A percentile compares a stretch with the other conserved stretches of the same genome.
Evolutionary conservation across 352 stramenopile species (phyloP).

Genomic region (Globisporangium apiculatum): DNA sequence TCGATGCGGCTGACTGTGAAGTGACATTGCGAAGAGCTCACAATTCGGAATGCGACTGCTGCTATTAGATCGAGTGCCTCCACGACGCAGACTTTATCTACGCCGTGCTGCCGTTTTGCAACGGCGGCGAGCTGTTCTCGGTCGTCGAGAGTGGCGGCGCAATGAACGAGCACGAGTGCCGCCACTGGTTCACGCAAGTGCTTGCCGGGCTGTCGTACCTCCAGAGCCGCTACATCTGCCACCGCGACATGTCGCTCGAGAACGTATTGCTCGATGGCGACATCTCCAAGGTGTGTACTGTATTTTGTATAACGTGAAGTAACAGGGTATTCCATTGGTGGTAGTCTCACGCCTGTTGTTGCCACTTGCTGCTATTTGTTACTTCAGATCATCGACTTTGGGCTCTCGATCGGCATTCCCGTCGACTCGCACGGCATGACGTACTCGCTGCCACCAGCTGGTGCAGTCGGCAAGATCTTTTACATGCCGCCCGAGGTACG

Average conservation of each 20-base stretch:
- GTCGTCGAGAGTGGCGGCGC: conserved; percentile 75
- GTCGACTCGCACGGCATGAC: conserved; percentile 82
- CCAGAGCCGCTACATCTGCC: conserved; percentile 80
- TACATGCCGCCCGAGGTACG: conserved; percentile 85
- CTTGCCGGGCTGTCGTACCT: conserved; percentile 72
- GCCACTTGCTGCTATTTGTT: neutral
- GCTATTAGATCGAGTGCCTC: conserved; percentile 62
- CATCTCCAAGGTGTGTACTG: conserved; percentile 63
- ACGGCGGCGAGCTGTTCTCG: conserved; percentile 77
- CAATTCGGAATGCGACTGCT: no score
- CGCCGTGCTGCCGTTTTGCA: conserved; percentile 79
- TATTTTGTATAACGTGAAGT: neutral
- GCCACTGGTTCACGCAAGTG: conserved; percentile 83
- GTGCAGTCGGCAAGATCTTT: conserved; percentile 85
- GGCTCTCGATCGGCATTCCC: conserved; percentile 76
- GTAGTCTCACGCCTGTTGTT: no score
- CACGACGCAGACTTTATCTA: conserved; percentile 84
- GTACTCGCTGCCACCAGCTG: conserved; percentile 72
- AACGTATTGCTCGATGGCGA: conserved; percentile 81
- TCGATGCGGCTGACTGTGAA: no score
- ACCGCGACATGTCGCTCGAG: conserved; percentile 85
- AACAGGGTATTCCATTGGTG: no score
- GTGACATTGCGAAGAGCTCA: no score
- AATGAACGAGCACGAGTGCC: conserved; percentile 70
- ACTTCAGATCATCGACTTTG: conserved; percentile 82